Evolutionary conservation across 805 yeast genomes (phyloP).

Genomic region (Lipomyces kockii): DNA sequence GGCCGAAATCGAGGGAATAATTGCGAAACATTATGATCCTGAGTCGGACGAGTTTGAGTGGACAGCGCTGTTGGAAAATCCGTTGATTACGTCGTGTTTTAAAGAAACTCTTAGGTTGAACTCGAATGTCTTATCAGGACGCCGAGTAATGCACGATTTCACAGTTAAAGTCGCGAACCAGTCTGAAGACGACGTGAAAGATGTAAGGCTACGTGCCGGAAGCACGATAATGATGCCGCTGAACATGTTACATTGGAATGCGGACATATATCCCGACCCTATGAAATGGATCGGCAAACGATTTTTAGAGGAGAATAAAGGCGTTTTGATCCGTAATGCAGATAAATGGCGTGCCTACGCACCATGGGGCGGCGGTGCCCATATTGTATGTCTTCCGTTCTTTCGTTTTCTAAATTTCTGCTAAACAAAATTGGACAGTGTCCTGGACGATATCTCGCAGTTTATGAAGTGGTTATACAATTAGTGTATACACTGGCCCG

Average conservation of each 20-base stretch:
- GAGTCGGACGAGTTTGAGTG: slow-evolving; percentile 24
- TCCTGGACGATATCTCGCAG: slow-evolving; percentile 26
- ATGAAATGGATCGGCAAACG: slow-evolving; percentile 26
- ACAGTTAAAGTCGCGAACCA: slow-evolving; percentile 12
- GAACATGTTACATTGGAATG: slow-evolving; percentile 30
- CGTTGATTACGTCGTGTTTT: slow-evolving; percentile 24
- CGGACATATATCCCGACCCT: slow-evolving; percentile 32
- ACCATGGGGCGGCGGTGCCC: slow-evolving; percentile 34
- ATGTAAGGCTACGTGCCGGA: not conserved
- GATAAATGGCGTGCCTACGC: slow-evolving; percentile 22
- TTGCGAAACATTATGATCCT: slow-evolving; percentile 14
- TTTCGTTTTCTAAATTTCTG: not conserved
- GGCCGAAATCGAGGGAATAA: slow-evolving; percentile 12
- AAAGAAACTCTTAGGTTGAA: slow-evolving; percentile 28
- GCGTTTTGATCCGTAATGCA: slow-evolving; percentile 5
- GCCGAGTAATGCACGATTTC: slow-evolving; percentile 20
- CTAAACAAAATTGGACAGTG: slow-evolving; percentile 10
- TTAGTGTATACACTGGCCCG: slow-evolving; percentile 14
- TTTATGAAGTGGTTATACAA: slow-evolving; percentile 17
- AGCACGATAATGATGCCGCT: slow-evolving; percentile 10
- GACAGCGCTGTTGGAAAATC: slow-evolving; percentile 20
- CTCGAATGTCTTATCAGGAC: slow-evolving; percentile 21
- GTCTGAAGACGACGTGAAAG: not conserved
- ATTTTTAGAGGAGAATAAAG: slow-evolving; percentile 24
- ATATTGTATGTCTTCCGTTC: slow-evolving; percentile 12